Base-by-base conservation (phyloP, 352 stramenopile species). In the Phytophthora pistaciae region DNA sequence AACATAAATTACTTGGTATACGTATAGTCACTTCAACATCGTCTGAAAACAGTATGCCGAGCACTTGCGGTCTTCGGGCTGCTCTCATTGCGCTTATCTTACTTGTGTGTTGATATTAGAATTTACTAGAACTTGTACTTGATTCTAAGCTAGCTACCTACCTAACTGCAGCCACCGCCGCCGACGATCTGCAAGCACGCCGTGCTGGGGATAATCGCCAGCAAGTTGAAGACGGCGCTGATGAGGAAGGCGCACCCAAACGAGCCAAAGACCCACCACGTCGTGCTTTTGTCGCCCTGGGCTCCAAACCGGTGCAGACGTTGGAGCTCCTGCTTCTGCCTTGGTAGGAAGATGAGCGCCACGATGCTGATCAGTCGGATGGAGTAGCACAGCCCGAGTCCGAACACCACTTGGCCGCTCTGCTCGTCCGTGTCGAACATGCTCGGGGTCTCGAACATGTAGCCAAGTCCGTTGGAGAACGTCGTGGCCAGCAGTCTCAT, bases 311-410 rank as follows among this genome's bases (percentile, higher is more conserved):
- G 73, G 38, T 82, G 72, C 16, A 90, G 53, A 21, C 50, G 67
- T 52, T 88, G 80, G 1, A 90, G 54, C n/a, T 83, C 70, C 31
- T 70, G 56, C 52, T 88, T 88, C 56, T 91, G 83, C 14, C 56
- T 63, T 0, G 83, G 83, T 20, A 90, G 33, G 54, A 80, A 87
- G 8, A 72, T 38, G 20, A 91, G 55, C 2, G 70, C 82, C 18
- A 82, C 65, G 10, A 83, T 33, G 29, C 79, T 79, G 25, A 91
- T 60, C 13, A 84, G 21, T 33, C 75, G 74, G 53, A 88, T 70
- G 6, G 60, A 57, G 56, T 83, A 90, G 60, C 76, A 87, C 1
- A 88, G 61, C 1, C 72, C 60, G 3, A 92, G 60, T 20, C 71
- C 75, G 3, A 82, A 66, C 36, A 72, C 66, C 36, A 88, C 83